Percentiles rank a stretch among this genome's conserved stretches.
These are phyloP conservation scores for Isatis tinctoria DNA, from an alignment of 345 rosid species.

Conservation along the genomic window DNA sequence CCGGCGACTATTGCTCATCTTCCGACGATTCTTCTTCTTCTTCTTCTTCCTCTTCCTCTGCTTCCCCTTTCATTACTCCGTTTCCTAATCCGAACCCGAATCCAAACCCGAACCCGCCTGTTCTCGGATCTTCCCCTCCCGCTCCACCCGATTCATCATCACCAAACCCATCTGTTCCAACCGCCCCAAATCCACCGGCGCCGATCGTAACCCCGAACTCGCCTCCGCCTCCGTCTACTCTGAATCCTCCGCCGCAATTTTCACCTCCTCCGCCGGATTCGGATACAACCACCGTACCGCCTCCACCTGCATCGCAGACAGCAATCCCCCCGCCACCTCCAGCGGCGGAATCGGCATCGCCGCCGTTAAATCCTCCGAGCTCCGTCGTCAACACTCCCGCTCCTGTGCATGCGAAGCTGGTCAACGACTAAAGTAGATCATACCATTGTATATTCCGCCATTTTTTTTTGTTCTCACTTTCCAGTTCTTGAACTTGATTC, in stretches of 20 bases:
- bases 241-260: constrained; percentile 35
- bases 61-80: constrained; percentile 44
- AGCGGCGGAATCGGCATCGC: constrained; percentile 27
- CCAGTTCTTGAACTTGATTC: constrained; percentile 8
- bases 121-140: constrained; percentile 30
- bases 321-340: constrained; percentile 27
- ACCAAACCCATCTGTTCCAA: constrained; percentile 23
- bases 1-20: constrained; percentile 51
- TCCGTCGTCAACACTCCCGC: constrained; percentile 49
- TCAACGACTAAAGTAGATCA: constrained; percentile 12
- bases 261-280: constrained; percentile 30
- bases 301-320: constrained; percentile 19
- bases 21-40: constrained; percentile 32
- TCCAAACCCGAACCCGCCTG: constrained; percentile 32
- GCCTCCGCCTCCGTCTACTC: constrained; percentile 16
- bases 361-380: constrained; percentile 60
- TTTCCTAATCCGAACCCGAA: constrained; percentile 23
- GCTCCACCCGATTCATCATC: constrained; percentile 29
- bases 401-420: constrained; percentile 48
- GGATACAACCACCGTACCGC: constrained; percentile 19
- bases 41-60: constrained; percentile 29
- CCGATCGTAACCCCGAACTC: constrained; percentile 32
- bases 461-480: background rate
- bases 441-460: constrained; percentile 19
- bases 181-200: constrained; percentile 28